These are phyloP conservation scores for Phyllosticta citrichinensis DNA, from an alignment of 2,329 filamentous ascomycete genomes.

Conservation along the genomic window DNA sequence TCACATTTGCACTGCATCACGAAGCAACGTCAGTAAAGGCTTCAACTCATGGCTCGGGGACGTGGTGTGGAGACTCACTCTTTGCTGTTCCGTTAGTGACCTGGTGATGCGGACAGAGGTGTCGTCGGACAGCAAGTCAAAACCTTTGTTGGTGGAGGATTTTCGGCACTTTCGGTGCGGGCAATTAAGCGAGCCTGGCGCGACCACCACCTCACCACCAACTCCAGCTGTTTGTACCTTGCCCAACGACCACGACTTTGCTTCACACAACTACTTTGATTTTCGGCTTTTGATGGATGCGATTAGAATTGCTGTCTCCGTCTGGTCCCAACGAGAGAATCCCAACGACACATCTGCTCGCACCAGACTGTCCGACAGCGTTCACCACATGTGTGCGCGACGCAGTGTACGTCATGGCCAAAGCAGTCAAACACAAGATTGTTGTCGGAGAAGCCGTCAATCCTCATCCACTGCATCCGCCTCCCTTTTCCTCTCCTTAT, in stretches of 20 bases:
- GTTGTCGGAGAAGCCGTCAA: not conserved
- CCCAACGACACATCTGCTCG: too few species aligned
- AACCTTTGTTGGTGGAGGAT: conserved; percentile 8
- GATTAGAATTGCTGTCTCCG: too few species aligned
- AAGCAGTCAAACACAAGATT: too few species aligned
- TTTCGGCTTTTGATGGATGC: not conserved
- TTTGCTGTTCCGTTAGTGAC: conserved; percentile 10
- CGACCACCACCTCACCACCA: conserved; percentile 19
- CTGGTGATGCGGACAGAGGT: conserved; percentile 10
- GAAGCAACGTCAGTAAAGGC: conserved; percentile 16
- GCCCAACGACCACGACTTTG: too few species aligned
- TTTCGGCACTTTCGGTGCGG: conserved; percentile 7
- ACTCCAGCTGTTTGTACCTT: not conserved
- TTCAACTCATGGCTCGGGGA: not conserved
- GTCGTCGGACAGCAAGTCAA: conserved; percentile 8
- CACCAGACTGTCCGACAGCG: too few species aligned
- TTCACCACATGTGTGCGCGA: too few species aligned
- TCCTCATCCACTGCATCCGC: not conserved
- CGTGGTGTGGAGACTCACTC: conserved; percentile 4
- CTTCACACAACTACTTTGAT: not conserved
- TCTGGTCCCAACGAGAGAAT: too few species aligned
- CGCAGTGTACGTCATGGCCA: too few species aligned
- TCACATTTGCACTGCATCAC: conserved; percentile 78
- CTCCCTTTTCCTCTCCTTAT: not conserved
- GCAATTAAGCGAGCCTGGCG: conserved; percentile 8